Evolutionary conservation across 371 early-diverging fungal genomes (phyloP), one percentile per base, ranked within the genome.

Genomic region (Actinomortierella ambigua): DNA sequence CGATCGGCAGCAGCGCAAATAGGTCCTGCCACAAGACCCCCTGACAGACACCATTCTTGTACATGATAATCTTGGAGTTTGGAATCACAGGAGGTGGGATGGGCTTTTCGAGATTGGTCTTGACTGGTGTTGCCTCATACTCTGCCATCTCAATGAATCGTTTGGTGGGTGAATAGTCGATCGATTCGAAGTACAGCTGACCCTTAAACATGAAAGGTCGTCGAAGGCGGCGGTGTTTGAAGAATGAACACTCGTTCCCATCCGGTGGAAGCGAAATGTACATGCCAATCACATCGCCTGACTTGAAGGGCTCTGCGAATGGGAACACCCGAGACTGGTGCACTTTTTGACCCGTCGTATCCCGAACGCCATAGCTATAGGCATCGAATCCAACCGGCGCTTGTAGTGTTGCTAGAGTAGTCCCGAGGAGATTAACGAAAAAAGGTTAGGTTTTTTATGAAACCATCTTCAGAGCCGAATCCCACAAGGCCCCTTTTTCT

Each of bases 321-420:
- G 76, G 75, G 29, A 67, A 65, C 14, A 82, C 84, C 20, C 82
- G 65, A 15, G 89, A 88, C 63, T 83, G 81, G 64, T 85, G 86
- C 27, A 90, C 64, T 40, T 80, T 83, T 46, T 90, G 87, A 3
- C 89, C 89, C 15, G 90, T 87, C 29, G 78, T 73, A 55, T 90
- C 90, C 2, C 90, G 83, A 50, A 86, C 81, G 0, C 86, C 90
- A 66, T 89, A 90, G 44, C 87, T 81, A 60, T 87, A 88, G 20
- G 78, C 87, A 64, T 90, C 90, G 64, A 86, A 88, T 2, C 90
- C 90, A 34, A 88, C 87, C 11, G 90, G 90, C 1, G 86, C 87
- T 62, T 88, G 84, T 17, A 86, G 57, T 57, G 85, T 85, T 6
- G 87, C 89, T 87, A 48, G 29, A 51, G 47, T 28, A 28, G 28